Percentiles rank a stretch among this genome's conserved stretches.
These are phyloP conservation scores for Yarrowia bubula DNA, from an alignment of 805 yeast species.

Conservation along the genomic window DNA sequence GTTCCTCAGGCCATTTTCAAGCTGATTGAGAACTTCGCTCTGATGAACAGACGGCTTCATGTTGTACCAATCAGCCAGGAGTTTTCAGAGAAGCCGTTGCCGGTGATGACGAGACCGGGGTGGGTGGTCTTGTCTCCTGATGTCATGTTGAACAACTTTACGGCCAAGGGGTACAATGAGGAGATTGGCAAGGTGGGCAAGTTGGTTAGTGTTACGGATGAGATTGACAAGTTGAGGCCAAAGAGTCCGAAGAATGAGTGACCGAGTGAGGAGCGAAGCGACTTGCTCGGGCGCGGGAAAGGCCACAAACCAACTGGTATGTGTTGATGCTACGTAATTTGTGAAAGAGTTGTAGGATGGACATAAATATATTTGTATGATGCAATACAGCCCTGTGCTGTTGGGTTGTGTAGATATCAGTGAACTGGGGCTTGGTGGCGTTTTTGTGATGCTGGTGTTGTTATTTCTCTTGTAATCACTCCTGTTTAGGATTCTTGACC, in stretches of 20 bases:
- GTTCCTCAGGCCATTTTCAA: conserved; percentile 76
- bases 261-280: not conserved
- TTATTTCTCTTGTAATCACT: not conserved
- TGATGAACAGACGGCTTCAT: conserved; percentile 77
- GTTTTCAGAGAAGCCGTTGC: conserved; percentile 51
- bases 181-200: conserved; percentile 48
- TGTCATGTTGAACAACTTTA: conserved; percentile 68
- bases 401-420: no score
- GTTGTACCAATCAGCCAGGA: conserved; percentile 68
- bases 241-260: conserved; percentile 43
- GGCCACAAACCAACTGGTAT: not conserved
- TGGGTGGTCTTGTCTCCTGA: conserved; percentile 93
- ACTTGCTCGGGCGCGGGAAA: not conserved
- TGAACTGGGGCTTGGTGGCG: no score
- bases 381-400: no score
- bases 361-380: no score
- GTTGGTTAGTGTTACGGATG: conserved; percentile 65
- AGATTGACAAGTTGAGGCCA: conserved; percentile 79
- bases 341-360: no score
- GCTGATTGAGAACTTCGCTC: conserved; percentile 85
- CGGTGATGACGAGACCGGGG: conserved; percentile 54
- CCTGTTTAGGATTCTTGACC: not conserved
- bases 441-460: no score
- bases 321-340: no score
- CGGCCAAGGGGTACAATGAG: conserved; percentile 46